These are phyloP conservation scores for Coemansia sp. DNA, from an alignment of 192 early-diverging fungal genomes.

Conservation along the genomic window DNA sequence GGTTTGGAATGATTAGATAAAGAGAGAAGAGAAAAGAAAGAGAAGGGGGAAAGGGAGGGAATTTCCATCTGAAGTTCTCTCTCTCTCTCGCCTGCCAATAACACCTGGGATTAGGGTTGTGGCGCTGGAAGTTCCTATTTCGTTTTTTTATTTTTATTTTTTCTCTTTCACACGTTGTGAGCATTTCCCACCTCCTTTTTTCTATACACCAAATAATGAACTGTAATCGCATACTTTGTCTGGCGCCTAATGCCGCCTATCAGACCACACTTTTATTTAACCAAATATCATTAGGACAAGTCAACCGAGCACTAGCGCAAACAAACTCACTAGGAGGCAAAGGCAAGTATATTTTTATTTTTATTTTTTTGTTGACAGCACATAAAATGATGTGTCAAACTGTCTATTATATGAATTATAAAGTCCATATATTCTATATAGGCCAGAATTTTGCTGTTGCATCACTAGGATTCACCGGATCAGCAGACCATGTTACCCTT, in stretches of 20 bases:
- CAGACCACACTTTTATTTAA: conserved; percentile 33
- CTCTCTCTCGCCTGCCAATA: too few relatives aligned
- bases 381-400: too few relatives aligned
- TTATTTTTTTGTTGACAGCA: too few relatives aligned
- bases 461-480: conserved; percentile 15
- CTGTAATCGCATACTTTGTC: conserved; percentile 6
- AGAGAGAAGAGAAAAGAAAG: too few relatives aligned
- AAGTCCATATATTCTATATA: neutral
- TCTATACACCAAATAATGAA: too few relatives aligned
- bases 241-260: conserved; percentile 44
- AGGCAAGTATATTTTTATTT: conserved; percentile 12
- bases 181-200: too few relatives aligned
- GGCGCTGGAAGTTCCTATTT: neutral
- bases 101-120: neutral
- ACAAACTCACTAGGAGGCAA: conserved; percentile 45
- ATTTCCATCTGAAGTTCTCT: too few relatives aligned
- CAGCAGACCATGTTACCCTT: conserved; percentile 14
- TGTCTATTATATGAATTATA: too few relatives aligned
- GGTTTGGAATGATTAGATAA: too few relatives aligned
- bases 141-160: too few relatives aligned
- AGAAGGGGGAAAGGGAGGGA: too few relatives aligned
- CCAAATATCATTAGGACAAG: conserved; percentile 10
- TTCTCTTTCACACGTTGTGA: too few relatives aligned
- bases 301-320: conserved; percentile 29
- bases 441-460: conserved; percentile 46